Conservation (phyloP, 805 yeast genomes). For the Myxozyma kluyveri region DNA sequence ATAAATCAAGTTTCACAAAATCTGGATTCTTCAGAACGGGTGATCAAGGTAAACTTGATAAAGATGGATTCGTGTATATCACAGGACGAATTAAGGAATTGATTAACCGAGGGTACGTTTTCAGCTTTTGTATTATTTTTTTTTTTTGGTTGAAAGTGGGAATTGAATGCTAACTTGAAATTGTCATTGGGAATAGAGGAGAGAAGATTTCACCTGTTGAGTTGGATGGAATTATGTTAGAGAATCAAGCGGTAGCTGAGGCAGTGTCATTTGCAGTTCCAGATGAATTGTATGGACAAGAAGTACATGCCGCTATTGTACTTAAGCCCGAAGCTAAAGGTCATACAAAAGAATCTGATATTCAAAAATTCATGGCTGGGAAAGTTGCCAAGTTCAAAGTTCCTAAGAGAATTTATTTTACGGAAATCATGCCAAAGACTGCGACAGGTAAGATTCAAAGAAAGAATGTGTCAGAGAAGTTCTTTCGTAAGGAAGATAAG, state of each 20-base stretch:
- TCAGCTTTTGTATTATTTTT: not conserved
- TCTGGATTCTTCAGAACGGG: conserved; percentile 72
- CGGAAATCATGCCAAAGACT: conserved; percentile 65
- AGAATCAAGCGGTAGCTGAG: conserved; percentile 61
- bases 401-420: conserved; percentile 57
- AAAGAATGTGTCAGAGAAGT: conserved; percentile 54
- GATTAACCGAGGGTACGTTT: conserved; percentile 68
- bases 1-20: conserved; percentile 59
- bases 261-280: conserved; percentile 70
- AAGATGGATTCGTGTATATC: conserved; percentile 56
- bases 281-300: conserved; percentile 68
- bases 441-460: conserved; percentile 78
- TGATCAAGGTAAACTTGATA: conserved; percentile 65
- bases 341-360: conserved; percentile 45
- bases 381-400: conserved; percentile 58
- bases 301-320: conserved; percentile 68
- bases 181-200: conserved; percentile 45
- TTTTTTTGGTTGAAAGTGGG: not conserved
- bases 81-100: conserved; percentile 74
- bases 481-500: conserved; percentile 36
- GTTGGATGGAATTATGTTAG: conserved; percentile 58
- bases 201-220: conserved; percentile 76
- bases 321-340: conserved; percentile 40
- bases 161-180: not conserved
- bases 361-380: conserved; percentile 46